A percentile compares a stretch with the other conserved stretches of the same genome.
phyloP scores from a whole-genome alignment of 768 basidiomycete species.

The Gymnopilus junonius region DNA sequence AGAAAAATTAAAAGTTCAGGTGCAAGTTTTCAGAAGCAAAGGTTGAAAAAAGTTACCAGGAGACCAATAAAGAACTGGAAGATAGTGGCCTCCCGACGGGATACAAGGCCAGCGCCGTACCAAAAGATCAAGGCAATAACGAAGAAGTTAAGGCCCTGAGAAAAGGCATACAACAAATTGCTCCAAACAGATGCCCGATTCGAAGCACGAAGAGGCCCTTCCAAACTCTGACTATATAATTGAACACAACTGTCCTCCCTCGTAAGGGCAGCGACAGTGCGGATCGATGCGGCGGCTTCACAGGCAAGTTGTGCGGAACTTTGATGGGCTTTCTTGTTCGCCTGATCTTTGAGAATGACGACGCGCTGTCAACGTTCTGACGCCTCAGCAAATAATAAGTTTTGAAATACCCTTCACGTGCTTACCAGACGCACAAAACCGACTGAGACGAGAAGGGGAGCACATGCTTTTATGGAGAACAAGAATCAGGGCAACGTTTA shows the following conservation, averaged over 20 bases:
- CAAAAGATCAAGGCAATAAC: conserved; percentile 86
- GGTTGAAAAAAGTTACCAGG: conserved; percentile 55
- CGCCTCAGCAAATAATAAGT: background rate
- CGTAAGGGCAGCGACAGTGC: conserved; percentile 88
- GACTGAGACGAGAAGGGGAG: conserved; percentile 65
- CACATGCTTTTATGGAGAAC: conserved; percentile 62
- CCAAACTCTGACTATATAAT: conserved; percentile 70
- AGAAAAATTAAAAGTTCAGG: conserved; percentile 3
- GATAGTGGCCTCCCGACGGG: conserved; percentile 53
- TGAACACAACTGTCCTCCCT: conserved; percentile 79
- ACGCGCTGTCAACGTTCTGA: conserved; percentile 52
- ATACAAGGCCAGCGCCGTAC: conserved; percentile 70
- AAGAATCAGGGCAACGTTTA: no score
- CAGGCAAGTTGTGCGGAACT: conserved; percentile 88
- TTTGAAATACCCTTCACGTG: background rate
- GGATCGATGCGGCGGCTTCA: conserved; percentile 88
- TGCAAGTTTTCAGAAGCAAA: background rate
- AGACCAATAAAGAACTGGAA: conserved; percentile 82
- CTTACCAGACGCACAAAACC: conserved; percentile 84
- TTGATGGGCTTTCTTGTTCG: conserved; percentile 81
- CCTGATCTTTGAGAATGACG: conserved; percentile 85
- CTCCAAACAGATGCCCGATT: conserved; percentile 69
- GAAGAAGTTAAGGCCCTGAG: conserved; percentile 78
- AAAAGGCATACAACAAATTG: conserved; percentile 69
- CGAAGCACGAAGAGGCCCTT: conserved; percentile 67